A percentile compares a stretch with the other conserved stretches of the same genome.
phyloP scores from a whole-genome alignment of 306 rosid species.

The Glycine tomentella region DNA sequence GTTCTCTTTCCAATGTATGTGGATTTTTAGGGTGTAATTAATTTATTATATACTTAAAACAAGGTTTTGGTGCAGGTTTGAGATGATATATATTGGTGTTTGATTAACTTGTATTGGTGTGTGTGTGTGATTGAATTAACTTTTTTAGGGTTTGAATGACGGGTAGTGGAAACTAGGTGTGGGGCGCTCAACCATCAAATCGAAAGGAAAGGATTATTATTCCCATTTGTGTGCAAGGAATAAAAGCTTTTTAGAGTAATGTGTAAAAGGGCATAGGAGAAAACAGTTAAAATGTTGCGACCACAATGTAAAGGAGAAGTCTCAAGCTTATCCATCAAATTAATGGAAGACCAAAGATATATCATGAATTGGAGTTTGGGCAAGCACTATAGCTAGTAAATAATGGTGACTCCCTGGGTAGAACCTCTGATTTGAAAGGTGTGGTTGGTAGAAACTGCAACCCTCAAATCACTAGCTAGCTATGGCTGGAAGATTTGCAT shows the following conservation, averaged over 20 bases:
- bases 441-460: conserved; percentile 48
- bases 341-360: conserved; percentile 20
- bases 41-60: not conserved
- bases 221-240: conserved; percentile 28
- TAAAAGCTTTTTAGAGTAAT: conserved; percentile 32
- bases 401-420: conserved; percentile 1
- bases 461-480: conserved; percentile 48
- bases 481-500: conserved; percentile 34
- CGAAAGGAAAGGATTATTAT: conserved; percentile 46
- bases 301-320: conserved; percentile 39
- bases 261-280: conserved; percentile 44
- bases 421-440: conserved; percentile 50
- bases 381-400: not conserved
- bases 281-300: conserved; percentile 53
- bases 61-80: conserved; percentile 32
- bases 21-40: conserved; percentile 30
- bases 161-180: conserved; percentile 30
- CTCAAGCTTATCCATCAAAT: conserved; percentile 42
- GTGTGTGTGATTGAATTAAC: conserved; percentile 36
- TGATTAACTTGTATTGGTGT: conserved; percentile 46
- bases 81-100: conserved; percentile 37
- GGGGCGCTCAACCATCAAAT: conserved; percentile 70
- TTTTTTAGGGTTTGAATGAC: conserved; percentile 47
- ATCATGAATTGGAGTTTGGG: conserved; percentile 43
- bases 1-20: not conserved